Base-by-base conservation (phyloP, 2,329 filamentous ascomycete species). In the Paracoccidioides brasiliensis region DNA sequence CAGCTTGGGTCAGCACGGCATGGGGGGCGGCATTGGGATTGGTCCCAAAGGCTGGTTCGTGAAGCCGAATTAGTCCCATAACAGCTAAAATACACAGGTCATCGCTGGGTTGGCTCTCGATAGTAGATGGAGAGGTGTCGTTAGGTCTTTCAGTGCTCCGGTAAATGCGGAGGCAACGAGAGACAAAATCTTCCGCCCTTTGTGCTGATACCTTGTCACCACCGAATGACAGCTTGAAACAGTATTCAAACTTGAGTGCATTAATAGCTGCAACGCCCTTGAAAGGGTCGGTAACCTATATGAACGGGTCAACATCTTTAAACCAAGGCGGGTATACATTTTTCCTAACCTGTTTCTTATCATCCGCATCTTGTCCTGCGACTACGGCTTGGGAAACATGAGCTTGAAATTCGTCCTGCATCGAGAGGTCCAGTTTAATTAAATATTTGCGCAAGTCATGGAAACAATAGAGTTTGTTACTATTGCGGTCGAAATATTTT, bases 391-490 rank as follows among this genome's bases (percentile, higher is more conserved):
- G 57, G 1, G 56, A 55, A 40, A 63, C 57, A 58, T 70, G 63
- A 10, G 30, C 15, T 28, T 54, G 51, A 51, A 70, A 64, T n/a
- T 65, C 60, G 6, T 59, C 55, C 55, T 67, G 55, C 1, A 58
- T 56, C 12, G 60, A 54, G 40, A 64, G 64, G 43, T 70, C 61
- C 30, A 72, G 58, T 35, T 58, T 61, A 44, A 60, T 59, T 3
- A 71, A 51, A 54, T 73, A 70, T 45, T 61, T 64, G 56, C 66
- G 65, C 30, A 77, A 57, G 58, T 77, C 75, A 53, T 67, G 65
- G 53, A 76, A 76, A 56, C 72, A 74, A 59, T 74, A 74, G 28
- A 72, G 64, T 57, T 75, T 76, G 46, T 64, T 63, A 14, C 69
- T 69, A 58, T 72, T 72, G 6, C 60, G 60, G 41, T 72, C 64